Evolutionary conservation across 352 stramenopile genomes (phyloP).

Genomic region (Globisporangium paddicum): DNA sequence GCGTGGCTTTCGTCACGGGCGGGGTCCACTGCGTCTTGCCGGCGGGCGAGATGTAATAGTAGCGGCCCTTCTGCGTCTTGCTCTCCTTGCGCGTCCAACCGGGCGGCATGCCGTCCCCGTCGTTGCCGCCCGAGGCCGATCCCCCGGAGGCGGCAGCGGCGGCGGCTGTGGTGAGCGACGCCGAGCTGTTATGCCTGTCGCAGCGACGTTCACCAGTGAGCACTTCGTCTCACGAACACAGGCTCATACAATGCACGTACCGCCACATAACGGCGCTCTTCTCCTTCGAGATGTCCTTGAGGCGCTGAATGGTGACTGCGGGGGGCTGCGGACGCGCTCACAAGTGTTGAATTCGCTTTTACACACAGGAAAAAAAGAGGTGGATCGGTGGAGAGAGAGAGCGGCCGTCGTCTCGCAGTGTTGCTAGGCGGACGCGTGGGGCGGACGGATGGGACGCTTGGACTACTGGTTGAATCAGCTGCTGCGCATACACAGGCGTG

Average conservation of each 20-base stretch:
- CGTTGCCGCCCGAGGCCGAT: not conserved
- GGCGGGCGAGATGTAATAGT: slow-evolving; percentile 80
- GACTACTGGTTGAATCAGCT: not conserved
- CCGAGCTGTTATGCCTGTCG: slow-evolving; percentile 16
- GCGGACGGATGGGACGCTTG: not conserved
- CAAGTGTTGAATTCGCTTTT: slow-evolving; percentile 8
- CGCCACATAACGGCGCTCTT: slow-evolving; percentile 16
- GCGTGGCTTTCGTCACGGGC: slow-evolving; percentile 22
- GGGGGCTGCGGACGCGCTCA: not conserved
- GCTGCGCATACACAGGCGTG: not conserved
- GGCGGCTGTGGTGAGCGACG: slow-evolving; percentile 6
- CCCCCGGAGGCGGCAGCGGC: not conserved
- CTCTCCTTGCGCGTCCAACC: slow-evolving; percentile 84
- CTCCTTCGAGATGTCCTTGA: slow-evolving; percentile 19
- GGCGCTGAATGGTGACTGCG: slow-evolving; percentile 13
- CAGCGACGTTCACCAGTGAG: not conserved
- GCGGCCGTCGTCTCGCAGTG: not conserved
- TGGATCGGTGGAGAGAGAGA: not conserved
- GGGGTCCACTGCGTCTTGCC: slow-evolving; percentile 84
- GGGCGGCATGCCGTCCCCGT: slow-evolving; percentile 39
- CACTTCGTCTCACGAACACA: not conserved
- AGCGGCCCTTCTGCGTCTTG: slow-evolving; percentile 81
- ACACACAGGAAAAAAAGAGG: not conserved
- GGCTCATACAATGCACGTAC: not conserved
- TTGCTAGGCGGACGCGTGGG: too few species aligned